A percentile compares a stretch with the other conserved stretches of the same genome.
These are phyloP conservation scores for Cubamyces sp. DNA, from an alignment of 768 basidiomycete species.

Conservation along the genomic window DNA sequence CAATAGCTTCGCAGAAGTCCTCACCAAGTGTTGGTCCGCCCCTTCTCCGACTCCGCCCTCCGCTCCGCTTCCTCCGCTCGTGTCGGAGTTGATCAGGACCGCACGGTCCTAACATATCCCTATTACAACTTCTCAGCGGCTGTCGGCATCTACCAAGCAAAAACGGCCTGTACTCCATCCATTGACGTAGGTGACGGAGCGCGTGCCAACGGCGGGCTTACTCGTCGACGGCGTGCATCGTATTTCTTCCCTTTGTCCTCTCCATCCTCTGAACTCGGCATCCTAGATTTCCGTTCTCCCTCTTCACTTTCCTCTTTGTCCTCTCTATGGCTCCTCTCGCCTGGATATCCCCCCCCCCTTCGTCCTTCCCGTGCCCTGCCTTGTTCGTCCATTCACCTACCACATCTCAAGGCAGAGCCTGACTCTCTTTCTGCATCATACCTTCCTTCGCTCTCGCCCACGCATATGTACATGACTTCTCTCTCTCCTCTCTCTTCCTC, in stretches of 20 bases:
- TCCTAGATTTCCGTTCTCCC: constrained; percentile 16
- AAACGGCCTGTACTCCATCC: constrained; percentile 13
- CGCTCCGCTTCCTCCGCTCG: no score
- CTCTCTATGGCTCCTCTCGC: constrained; percentile 4
- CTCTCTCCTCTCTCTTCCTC: background rate
- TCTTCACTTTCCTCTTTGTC: background rate
- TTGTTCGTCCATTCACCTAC: constrained; percentile 17
- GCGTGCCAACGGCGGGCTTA: background rate
- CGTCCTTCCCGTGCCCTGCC: background rate
- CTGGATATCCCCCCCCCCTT: constrained; percentile 6
- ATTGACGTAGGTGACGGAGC: constrained; percentile 8
- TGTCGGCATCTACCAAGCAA: constrained; percentile 49
- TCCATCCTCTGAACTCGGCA: constrained; percentile 2
- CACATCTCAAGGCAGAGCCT: constrained; percentile 17
- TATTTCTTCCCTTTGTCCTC: background rate
- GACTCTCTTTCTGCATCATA: constrained; percentile 19
- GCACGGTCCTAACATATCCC: no score
- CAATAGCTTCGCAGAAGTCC: no score
- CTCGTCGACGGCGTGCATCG: constrained; percentile 1
- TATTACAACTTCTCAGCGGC: constrained; percentile 48
- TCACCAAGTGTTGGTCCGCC: no score
- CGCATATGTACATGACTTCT: constrained; percentile 17
- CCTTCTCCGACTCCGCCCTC: no score
- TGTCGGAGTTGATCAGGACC: no score
- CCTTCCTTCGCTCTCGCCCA: constrained; percentile 7